Percentiles rank a stretch among this genome's conserved stretches.
Conservation (phyloP, 2,329 filamentous ascomycete genomes). For the Setomelanomma holmii region DNA sequence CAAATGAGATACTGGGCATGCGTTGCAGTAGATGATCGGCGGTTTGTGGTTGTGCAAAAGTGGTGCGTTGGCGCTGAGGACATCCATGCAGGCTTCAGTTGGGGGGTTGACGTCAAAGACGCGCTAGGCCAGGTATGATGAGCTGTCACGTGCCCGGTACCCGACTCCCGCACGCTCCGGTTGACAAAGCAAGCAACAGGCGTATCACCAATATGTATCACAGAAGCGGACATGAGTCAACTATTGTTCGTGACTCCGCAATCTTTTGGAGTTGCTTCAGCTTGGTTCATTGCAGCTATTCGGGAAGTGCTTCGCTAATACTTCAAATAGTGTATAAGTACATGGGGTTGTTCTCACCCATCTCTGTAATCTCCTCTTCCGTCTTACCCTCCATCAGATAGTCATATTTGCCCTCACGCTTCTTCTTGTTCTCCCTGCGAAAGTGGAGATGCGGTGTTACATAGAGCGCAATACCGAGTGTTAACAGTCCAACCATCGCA, state of each 20-base stretch:
- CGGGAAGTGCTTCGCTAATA: too few relatives aligned
- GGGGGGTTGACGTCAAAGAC: background rate
- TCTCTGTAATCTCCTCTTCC: conserved; percentile 30
- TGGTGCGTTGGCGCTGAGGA: too few relatives aligned
- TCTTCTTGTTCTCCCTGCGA: conserved; percentile 27
- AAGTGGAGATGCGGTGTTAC: conserved; percentile 28
- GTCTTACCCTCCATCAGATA: conserved; percentile 33
- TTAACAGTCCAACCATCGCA: conserved; percentile 29
- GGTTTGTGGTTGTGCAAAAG: background rate
- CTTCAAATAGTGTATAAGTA: conserved; percentile 31
- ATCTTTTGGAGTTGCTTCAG: too few relatives aligned
- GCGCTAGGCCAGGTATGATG: background rate
- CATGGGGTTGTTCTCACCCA: conserved; percentile 35
- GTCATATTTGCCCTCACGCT: conserved; percentile 30
- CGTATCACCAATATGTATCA: too few relatives aligned
- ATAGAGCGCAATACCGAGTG: conserved; percentile 25
- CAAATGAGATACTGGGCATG: conserved; percentile 31
- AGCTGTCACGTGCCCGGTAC: too few relatives aligned
- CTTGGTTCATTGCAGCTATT: too few relatives aligned
- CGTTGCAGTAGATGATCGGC: conserved; percentile 5
- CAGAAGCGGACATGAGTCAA: too few relatives aligned
- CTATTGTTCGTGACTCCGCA: too few relatives aligned
- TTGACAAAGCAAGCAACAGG: too few relatives aligned
- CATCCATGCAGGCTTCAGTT: background rate
- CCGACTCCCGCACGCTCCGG: too few relatives aligned